Base-by-base conservation (phyloP, 78 protist species). In the Emiliania huxleyi region DNA sequence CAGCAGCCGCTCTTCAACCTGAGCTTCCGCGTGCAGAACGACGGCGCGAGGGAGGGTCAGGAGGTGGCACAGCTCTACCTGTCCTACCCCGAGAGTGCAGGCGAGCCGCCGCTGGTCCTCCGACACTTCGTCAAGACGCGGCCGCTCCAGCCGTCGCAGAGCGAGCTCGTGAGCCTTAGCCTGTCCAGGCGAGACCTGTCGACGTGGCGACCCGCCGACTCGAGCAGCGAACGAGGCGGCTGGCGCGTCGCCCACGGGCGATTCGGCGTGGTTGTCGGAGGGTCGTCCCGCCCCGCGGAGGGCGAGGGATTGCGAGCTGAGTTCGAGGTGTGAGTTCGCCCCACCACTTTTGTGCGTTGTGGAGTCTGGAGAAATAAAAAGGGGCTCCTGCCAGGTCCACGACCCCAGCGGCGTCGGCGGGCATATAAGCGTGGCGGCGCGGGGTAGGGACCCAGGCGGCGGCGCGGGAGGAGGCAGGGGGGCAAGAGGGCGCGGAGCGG, bases 1-100 rank as follows among this genome's bases (percentile, higher is more conserved):
- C 44, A 5, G 83, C 37, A 26, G 37, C 40, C 6, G 37, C 18
- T 26, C 26, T 8, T 40, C 46, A 3, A 35, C 2, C 29, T 77
- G 37, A 15, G 48, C 35, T 2, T 77, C 35, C 22, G 1, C 91
- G 77, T 87, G 52, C 1, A 26, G 33, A 87, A 87, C 45, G 12
- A 0, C 18, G 91, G 91, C 77, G 35, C 77, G 29, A 43, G 0
- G 33, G 4, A 6, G 15, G 91, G 77, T 43, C 18, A 46, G 33
- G 45, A 15, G 75, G 91, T 87, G 35, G 91, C 29, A 46, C 91
- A 87, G 73, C 45, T 49, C 44, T 87, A 87, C 75, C 18, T 87
- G 29, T 44, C 77, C 42, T 87, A 35, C 56, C 91, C 91, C 15
- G 42, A n/a, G 8, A 1, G 26, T 25, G 73, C 45, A 18, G 77